Conservation (phyloP, 495 filamentous ascomycete species). For the Penicillium mononematosum region DNA sequence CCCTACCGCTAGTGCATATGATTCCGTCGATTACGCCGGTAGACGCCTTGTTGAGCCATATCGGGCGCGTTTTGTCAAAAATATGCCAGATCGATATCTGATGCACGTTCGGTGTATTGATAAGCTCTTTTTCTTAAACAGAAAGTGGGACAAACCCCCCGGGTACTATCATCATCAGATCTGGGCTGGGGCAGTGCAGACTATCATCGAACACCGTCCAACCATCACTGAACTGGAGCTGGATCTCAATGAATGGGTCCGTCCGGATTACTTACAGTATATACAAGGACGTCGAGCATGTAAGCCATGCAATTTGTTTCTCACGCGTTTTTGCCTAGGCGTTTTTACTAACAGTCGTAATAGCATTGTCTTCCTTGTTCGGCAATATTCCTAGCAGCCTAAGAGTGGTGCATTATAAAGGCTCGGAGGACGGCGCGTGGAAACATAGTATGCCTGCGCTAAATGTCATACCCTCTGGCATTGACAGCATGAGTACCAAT, state of each 20-base stretch:
- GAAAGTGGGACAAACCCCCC: background rate
- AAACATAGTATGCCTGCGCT: background rate
- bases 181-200: background rate
- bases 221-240: slow-evolving; percentile 1
- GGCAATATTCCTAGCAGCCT: background rate
- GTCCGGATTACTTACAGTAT: background rate
- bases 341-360: background rate
- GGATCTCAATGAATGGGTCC: background rate
- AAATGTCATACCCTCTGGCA: background rate
- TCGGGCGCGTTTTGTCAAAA: background rate
- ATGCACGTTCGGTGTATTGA: slow-evolving; percentile 1
- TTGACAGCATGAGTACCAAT: background rate
- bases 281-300: background rate
- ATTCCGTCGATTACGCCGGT: no score
- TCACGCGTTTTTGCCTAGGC: background rate
- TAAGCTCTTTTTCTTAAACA: slow-evolving; percentile 2
- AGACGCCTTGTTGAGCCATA: background rate
- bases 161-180: background rate
- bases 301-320: background rate
- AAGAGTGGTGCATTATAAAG: background rate
- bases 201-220: background rate
- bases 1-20: background rate
- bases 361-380: background rate
- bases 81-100: background rate
- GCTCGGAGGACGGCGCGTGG: background rate